Conservation (phyloP, 495 filamentous ascomycete genomes). For the Aspergillus cavernicola region DNA sequence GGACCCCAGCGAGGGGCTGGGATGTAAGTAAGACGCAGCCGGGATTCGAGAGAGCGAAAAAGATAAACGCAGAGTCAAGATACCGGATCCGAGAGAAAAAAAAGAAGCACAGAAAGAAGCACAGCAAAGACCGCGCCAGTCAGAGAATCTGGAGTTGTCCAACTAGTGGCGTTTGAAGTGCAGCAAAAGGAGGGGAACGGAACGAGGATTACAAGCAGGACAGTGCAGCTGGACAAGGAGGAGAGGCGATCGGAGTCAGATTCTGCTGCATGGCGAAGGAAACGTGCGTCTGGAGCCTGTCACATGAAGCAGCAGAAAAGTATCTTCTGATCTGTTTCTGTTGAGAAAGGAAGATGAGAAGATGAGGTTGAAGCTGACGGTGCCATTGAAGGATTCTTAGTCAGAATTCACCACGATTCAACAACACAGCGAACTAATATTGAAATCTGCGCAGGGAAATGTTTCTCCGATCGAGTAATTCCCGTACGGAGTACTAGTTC, state of each 20-base stretch:
- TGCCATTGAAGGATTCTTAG: conserved; percentile 9
- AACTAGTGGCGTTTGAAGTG: not conserved
- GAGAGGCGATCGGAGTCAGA: not conserved
- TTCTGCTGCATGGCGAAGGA: conserved; percentile 7
- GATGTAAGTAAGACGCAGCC: not conserved
- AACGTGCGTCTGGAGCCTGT: conserved; percentile 11
- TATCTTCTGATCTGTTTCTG: not conserved
- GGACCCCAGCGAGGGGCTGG: not conserved
- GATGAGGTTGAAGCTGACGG: not conserved
- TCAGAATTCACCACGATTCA: conserved; percentile 7
- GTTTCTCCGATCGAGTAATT: not conserved
- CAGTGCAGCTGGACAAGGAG: not conserved
- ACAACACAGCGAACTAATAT: too few species aligned
- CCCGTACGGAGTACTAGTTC: not conserved
- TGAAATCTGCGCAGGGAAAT: too few species aligned
- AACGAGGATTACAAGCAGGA: conserved; percentile 6
- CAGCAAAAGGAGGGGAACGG: not conserved
- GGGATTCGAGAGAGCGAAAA: not conserved
- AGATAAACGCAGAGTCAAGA: not conserved
- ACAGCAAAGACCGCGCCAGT: not conserved
- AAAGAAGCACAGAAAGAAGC: not conserved
- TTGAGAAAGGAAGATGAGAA: too few species aligned
- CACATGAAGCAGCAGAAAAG: conserved; percentile 5
- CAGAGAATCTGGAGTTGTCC: not conserved
- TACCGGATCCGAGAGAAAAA: not conserved